Evolutionary conservation across 2,329 filamentous ascomycete genomes (phyloP).

Genomic region (Balansia obtecta): DNA sequence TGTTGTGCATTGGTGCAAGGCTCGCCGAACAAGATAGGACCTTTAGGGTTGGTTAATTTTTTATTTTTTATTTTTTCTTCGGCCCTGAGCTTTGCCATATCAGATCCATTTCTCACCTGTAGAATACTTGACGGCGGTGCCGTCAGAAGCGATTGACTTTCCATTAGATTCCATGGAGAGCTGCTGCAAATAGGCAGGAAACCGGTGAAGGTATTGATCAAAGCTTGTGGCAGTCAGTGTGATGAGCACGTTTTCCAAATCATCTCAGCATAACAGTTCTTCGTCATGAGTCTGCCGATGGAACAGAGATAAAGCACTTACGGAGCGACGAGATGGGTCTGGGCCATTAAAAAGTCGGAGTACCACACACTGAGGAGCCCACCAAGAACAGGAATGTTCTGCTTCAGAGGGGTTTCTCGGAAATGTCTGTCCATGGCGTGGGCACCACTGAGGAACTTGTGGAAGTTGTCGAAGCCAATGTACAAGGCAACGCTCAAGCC

Average conservation of each 20-base stretch:
- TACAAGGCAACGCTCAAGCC: conserved; percentile 89
- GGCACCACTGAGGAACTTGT: conserved; percentile 86
- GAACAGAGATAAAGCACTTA: conserved; percentile 33
- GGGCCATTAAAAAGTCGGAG: conserved; percentile 95
- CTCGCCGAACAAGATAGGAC: conserved; percentile 92
- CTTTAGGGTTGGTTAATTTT: conserved; percentile 13
- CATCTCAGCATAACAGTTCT: background rate
- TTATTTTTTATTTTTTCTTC: no score
- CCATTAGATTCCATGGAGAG: conserved; percentile 99
- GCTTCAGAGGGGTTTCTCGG: conserved; percentile 72
- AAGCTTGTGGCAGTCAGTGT: conserved; percentile 42
- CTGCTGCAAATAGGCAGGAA: conserved; percentile 98
- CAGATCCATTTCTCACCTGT: conserved; percentile 42
- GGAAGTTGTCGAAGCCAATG: conserved; percentile 95
- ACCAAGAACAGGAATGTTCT: conserved; percentile 90
- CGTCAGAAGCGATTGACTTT: conserved; percentile 87
- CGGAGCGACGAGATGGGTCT: conserved; percentile 95
- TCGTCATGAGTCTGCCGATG: background rate
- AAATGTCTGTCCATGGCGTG: conserved; percentile 99
- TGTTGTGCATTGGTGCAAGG: conserved; percentile 98
- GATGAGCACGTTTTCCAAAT: background rate
- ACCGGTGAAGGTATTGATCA: conserved; percentile 97
- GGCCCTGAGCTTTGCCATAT: no score
- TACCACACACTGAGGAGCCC: conserved; percentile 97
- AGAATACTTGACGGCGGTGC: conserved; percentile 88